Percentiles rank a stretch among this genome's conserved stretches.
Conservation (phyloP, 2,329 filamentous ascomycete genomes). For the Colletotrichum euphorbiae region DNA sequence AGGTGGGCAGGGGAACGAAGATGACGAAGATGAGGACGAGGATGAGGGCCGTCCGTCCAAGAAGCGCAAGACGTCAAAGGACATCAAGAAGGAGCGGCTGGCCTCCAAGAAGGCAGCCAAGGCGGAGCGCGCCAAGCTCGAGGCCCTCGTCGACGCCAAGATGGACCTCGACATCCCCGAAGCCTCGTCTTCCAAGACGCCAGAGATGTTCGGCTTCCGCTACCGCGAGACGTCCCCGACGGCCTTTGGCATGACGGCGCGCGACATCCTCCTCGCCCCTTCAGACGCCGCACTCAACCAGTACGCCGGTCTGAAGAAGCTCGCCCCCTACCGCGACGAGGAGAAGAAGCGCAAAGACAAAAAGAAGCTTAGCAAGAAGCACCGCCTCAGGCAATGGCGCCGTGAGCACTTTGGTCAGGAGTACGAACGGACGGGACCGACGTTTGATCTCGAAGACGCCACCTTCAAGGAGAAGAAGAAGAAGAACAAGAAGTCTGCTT, state of each 20-base stretch:
- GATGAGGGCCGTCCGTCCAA: constrained; percentile 60
- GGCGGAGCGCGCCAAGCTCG: constrained; percentile 84
- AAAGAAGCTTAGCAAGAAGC: constrained; percentile 93
- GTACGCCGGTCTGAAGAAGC: constrained; percentile 93
- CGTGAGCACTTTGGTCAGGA: constrained; percentile 71
- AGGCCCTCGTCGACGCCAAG: constrained; percentile 85
- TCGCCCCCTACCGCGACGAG: constrained; percentile 86
- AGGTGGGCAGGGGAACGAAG: too few species aligned
- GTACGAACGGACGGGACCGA: constrained; percentile 67
- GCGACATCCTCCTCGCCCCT: constrained; percentile 90
- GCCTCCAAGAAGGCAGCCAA: constrained; percentile 78
- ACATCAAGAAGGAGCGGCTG: constrained; percentile 69
- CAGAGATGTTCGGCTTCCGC: constrained; percentile 69
- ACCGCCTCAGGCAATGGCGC: constrained; percentile 87
- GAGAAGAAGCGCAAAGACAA: constrained; percentile 91
- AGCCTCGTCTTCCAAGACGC: constrained; percentile 55
- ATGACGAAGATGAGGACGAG: constrained; percentile 53
- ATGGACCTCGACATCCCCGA: constrained; percentile 78
- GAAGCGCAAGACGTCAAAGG: constrained; percentile 70
- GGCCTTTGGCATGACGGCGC: constrained; percentile 87
- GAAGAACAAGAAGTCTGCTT: constrained; percentile 41
- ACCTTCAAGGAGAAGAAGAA: constrained; percentile 41
- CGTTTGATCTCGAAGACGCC: constrained; percentile 64
- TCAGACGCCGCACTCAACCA: constrained; percentile 88
- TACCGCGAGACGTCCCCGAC: constrained; percentile 95